Base-by-base conservation (phyloP, 2,329 filamentous ascomycete species). In the Aphanoascus verrucosus region DNA sequence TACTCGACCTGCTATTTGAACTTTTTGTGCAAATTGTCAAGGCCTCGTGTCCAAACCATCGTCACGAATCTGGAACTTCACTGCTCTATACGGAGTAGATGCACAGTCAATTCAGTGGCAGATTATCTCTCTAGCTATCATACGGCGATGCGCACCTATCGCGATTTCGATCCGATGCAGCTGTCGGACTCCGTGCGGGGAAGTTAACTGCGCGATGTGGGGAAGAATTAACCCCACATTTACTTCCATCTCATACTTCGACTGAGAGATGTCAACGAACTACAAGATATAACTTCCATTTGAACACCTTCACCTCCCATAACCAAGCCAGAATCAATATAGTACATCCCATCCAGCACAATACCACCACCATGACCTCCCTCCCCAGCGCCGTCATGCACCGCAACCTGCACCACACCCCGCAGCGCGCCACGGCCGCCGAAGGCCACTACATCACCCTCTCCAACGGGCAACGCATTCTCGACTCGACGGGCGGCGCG, bases 401-500 rank as follows among this genome's bases (percentile, higher is more conserved):
- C 60, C 72, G 78, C 37, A 71, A 74, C 49, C 70, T 78, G 1
- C 71, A 72, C 52, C 60, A 69, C 31, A 56, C 70, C 17, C 74
- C 78, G n/a, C 65, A 69, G 49, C 70, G 66, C 47, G 77, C 78
- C 3, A 63, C 72, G 8, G 73, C 69, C 0, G 79, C 73, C 4
- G 65, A 72, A 53, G 78, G 77, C 9, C 72, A 74, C 58, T 77
- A 75, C 55, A 66, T 82, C n/a, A 67, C 71, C 34, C 69, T 81
- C 1, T 70, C 71, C 59, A 73, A 75, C 62, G 83, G 82, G 1
- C 74, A 77, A 20, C 72, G 69, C 34, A 77, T 93, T 42, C 76
- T 89, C 12, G 87, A 93, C 65, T 83, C 81, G 1, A 85, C 83
- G 17, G 79, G 83, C 28, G 87, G 87, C 17, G 84, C 86, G 2